Evolutionary conservation across 306 rosid genomes (phyloP), one percentile per base, ranked within the genome.

Genomic region (Carpinus fangiana): DNA sequence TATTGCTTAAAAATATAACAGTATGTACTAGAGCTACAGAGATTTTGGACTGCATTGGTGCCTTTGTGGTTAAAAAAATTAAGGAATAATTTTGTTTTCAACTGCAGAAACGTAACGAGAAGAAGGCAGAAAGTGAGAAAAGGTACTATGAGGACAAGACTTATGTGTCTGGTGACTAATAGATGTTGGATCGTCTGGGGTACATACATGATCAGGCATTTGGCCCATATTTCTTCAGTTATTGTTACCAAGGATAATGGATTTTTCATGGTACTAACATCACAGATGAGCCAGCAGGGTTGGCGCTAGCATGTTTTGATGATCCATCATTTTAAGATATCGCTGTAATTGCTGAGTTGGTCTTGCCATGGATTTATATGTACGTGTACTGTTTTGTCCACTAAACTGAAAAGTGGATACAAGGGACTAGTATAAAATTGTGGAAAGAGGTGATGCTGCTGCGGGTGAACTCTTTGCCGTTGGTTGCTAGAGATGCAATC

Each of bases 51-150:
- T 21, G 43, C 26, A 65, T 17, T 14, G 46, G 6, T 68, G 66
- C 23, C 20, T 61, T 14, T 59, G 38, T 38, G 69, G 68, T 13
- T 53, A 9, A 10, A 7, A 4, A 4, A 74, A 51, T 53, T 53
- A 21, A 34, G 70, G 34, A 45, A 10, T 5, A 12, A 0, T 20
- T 28, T 60, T 28, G 12, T 13, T 65, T 41, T 28, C 21, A 9
- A 46, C 74, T 82, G 82, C 97, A 94, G 98, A 87, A 84, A 82
- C 97, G 98, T 60, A 92, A 94, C 20, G 89, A 90, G 73, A 92
- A 92, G 92, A 94, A 94, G 87, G 89, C 87, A 45, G 97, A 79
- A 72, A 92, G 98, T 69, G 98, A 94, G 90, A 88, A 78, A 82
- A 90, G 79, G 83, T 93, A 93, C 85, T 92, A 94, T 20, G 95